phyloP scores from a whole-genome alignment of 2,329 filamentous ascomycete genomes.

The Zasmidium citrigriseum region DNA sequence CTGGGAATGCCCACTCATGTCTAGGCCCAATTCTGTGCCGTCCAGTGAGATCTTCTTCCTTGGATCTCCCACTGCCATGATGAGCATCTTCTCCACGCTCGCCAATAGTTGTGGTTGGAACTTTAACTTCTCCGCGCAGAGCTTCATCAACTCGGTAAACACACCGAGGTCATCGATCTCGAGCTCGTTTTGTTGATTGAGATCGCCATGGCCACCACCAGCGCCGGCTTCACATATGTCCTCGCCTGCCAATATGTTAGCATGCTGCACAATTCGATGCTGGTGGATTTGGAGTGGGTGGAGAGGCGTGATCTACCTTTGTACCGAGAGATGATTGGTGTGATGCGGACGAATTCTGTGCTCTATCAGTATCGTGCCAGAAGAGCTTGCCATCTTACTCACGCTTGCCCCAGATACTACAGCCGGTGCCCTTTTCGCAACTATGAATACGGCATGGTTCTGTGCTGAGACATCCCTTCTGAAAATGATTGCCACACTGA shows the following conservation, averaged over 20 bases:
- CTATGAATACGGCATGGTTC: conserved; percentile 71
- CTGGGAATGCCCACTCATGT: conserved; percentile 46
- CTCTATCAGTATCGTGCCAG: conserved; percentile 32
- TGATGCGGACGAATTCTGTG: conserved; percentile 68
- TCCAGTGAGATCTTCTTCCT: conserved; percentile 27
- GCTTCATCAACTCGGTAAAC: conserved; percentile 54
- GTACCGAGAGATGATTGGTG: conserved; percentile 70
- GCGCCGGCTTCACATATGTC: conserved; percentile 71
- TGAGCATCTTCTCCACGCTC: conserved; percentile 39
- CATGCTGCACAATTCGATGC: background rate
- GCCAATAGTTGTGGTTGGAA: conserved; percentile 36
- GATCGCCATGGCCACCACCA: conserved; percentile 76
- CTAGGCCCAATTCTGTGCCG: conserved; percentile 21
- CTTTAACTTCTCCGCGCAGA: conserved; percentile 48
- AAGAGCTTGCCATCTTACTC: conserved; percentile 8
- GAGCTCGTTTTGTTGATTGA: conserved; percentile 68
- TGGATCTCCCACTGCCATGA: conserved; percentile 20
- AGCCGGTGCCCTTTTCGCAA: conserved; percentile 74
- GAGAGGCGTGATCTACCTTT: too few relatives aligned
- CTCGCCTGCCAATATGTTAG: conserved; percentile 38
- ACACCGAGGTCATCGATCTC: conserved; percentile 54
- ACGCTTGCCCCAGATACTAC: conserved; percentile 49
- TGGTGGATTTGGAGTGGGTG: too few relatives aligned
- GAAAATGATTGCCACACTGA: conserved; percentile 68
- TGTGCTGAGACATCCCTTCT: conserved; percentile 71